Evolutionary conservation across 208 protist genomes (phyloP).

Genomic region (Leptomonas pyrrhocoris): DNA sequence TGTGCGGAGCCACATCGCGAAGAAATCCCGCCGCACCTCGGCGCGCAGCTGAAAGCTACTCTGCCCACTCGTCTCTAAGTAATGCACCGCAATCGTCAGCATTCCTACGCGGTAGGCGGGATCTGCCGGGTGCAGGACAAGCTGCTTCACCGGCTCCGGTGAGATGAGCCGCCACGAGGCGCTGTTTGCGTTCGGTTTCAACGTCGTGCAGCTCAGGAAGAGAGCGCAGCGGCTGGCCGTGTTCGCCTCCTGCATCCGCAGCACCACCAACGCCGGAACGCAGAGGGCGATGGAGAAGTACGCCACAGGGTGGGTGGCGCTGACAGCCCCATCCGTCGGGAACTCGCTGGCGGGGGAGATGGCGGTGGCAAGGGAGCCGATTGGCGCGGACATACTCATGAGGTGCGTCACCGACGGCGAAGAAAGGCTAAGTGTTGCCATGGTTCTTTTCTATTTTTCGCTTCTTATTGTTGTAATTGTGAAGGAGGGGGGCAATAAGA

Average conservation of each 20-base stretch:
- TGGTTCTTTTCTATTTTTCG: not conserved
- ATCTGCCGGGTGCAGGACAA: conserved; percentile 82
- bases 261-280: conserved; percentile 53
- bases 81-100: conserved; percentile 77
- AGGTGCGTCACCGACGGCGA: conserved; percentile 12
- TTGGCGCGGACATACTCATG: conserved; percentile 10
- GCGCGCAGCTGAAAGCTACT: conserved; percentile 73
- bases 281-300: conserved; percentile 65
- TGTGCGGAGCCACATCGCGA: conserved; percentile 51
- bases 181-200: conserved; percentile 66
- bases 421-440: conserved; percentile 1
- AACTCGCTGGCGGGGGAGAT: conserved; percentile 31
- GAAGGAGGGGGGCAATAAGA: too few relatives aligned
- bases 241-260: conserved; percentile 85
- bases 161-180: conserved; percentile 81
- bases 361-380: conserved; percentile 16
- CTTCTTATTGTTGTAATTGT: too few relatives aligned
- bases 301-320: conserved; percentile 51
- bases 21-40: conserved; percentile 40
- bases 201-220: conserved; percentile 67
- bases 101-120: conserved; percentile 47
- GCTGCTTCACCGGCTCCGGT: conserved; percentile 68
- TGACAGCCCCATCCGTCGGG: conserved; percentile 27
- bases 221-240: conserved; percentile 73
- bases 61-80: conserved; percentile 72